Base-by-base conservation (phyloP, 148 eudicot species). In the Fallopia convolvulus region DNA sequence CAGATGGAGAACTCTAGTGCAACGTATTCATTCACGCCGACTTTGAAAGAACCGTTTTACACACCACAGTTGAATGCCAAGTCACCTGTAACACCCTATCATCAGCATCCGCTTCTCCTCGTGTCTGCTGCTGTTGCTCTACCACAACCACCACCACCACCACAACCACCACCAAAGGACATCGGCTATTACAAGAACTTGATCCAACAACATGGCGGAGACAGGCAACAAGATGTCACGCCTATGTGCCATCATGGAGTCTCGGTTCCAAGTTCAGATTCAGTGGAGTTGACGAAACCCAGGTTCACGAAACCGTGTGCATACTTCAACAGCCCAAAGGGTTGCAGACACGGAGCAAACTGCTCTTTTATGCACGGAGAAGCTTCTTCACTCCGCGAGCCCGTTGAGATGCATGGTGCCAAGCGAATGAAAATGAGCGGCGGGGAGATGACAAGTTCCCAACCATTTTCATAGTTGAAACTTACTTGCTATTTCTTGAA, bases 391-490 rank as follows among this genome's bases (percentile, higher is more conserved):
- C 10, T 14, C 83, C 85, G 8, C 91, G 20, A 6, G 40, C 61
- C 23, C 5, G 61, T 55, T n/a, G 18, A 55, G 61, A 55, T 48
- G 50, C 94, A 87, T 70, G 80, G 84, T 81, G 80, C 87, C 21
- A 92, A 92, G 88, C 86, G 95, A 86, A 86, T 89, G 93, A 92
- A 92, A 83, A 52, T 87, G 86, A 85, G 91, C 75, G 91, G 85
- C 75, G 91, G 86, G 70, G 85, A 86, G 48, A 83, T 87, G 75
- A 88, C 91, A 70, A 89, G 92, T 79, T 36, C 36, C 71, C 77
- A 88, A 72, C 90, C 60, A 53, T 53, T 44, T 44, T 44, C 47
- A 53, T 17, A 53, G 60, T 17, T 53, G 60, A 17, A 18, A 1
- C 50, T 10, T 47, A 10, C 12, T 44, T 9, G 8, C 47, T 6